Percentiles rank a stretch among this genome's conserved stretches.
phyloP scores from a whole-genome alignment of 306 rosid species.

The Vigna hirtella region DNA sequence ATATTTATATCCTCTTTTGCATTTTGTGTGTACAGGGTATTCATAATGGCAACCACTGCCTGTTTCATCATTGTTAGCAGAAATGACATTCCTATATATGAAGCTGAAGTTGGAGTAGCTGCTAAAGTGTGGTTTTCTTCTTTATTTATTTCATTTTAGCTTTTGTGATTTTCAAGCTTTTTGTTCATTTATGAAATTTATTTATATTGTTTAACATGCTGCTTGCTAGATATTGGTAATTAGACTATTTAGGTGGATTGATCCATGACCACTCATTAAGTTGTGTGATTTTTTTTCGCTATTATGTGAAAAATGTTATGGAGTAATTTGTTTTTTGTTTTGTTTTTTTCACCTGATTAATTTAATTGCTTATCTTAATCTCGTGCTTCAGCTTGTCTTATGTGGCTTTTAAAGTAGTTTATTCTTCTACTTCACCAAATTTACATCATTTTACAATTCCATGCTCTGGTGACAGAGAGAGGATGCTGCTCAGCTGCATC shows the following conservation, averaged over 20 bases:
- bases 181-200: background rate
- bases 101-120: conserved; percentile 98
- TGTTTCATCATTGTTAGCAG: conserved; percentile 97
- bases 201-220: background rate
- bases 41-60: conserved; percentile 85
- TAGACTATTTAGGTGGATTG: conserved; percentile 6
- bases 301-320: conserved; percentile 24
- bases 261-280: background rate
- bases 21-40: conserved; percentile 28
- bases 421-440: conserved; percentile 6
- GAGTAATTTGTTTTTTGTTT: background rate
- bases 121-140: conserved; percentile 64
- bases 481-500: conserved; percentile 97
- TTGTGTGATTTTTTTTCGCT: conserved; percentile 12
- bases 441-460: conserved; percentile 19
- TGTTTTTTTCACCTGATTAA: conserved; percentile 8
- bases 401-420: conserved; percentile 20
- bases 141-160: background rate
- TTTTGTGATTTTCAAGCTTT: background rate
- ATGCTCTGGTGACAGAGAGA: conserved; percentile 72
- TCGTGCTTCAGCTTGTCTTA: background rate
- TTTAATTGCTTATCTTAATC: conserved; percentile 32
- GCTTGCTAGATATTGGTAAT: conserved; percentile 8
- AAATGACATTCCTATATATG: conserved; percentile 95
- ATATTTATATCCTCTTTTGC: background rate